Evolutionary conservation across 306 rosid species (phyloP), one percentile per base, ranked within the genome.

Genomic region (Acacia crassicarpa): DNA sequence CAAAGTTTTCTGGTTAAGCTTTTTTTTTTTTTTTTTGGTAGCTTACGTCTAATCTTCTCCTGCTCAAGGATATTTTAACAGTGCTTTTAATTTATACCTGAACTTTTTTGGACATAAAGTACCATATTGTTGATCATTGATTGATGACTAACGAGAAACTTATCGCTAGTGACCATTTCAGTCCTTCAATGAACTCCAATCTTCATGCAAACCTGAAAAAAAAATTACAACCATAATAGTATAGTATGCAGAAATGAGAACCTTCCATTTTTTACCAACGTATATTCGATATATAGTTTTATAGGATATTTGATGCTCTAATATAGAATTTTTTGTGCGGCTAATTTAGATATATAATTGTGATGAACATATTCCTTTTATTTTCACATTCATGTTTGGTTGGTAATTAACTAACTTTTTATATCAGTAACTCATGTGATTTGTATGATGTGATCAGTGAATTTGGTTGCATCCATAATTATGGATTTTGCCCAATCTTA

Each of bases 1-100:
- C 12, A 20, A 69, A 79, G 78, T 71, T 80, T 76, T 11, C 46
- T 19, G 72, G 66, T 62, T 46, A 51, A 32, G 48, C 35, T 27
- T 17, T 46, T 72, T 59, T 71, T 23, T 72, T 25, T 19, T 30
- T 30, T 30, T 30, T 30, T 30, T 30, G 32, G 22, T 14, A 46
- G 16, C 30, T 22, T 58, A 58, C 65, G 22, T 69, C 41, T 63
- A 45, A 49, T 59, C 30, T 59, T 59, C 30, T 59, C 23, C 66
- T 59, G 66, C 66, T 9, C 66, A 23, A 59, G 16, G 15, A 9
- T 23, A 56, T 56, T 56, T 8, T 56, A 56, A n/a, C 27, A 56
- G 11, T 56, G 25, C 25, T 20, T 20, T n/a, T 27, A n/a, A 20
- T 7, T 56, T 2, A 8, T n/a, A 25, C 25, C n/a, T 20, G 13